A percentile compares a stretch with the other conserved stretches of the same genome.
These are phyloP conservation scores for Colletotrichum salicis DNA, from an alignment of 2,329 filamentous ascomycete genomes.

Conservation along the genomic window DNA sequence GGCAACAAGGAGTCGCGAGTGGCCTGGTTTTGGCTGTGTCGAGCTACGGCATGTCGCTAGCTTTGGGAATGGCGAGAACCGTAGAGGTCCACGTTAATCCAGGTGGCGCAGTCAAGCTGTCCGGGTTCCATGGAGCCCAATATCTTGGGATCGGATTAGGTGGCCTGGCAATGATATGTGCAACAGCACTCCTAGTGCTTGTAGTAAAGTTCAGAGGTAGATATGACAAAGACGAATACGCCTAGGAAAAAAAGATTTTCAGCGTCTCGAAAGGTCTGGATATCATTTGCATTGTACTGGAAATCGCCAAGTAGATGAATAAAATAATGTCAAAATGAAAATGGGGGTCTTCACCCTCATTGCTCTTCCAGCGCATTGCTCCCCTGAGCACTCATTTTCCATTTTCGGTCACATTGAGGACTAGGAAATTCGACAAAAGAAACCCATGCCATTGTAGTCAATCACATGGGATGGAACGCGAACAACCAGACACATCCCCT, in stretches of 20 bases:
- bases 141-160: conserved; percentile 53
- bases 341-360: background rate
- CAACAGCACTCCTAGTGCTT: background rate
- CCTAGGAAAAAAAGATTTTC: background rate
- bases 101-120: conserved; percentile 40
- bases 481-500: background rate
- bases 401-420: background rate
- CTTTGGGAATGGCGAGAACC: conserved; percentile 72
- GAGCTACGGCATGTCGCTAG: conserved; percentile 74
- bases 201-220: background rate
- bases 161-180: background rate
- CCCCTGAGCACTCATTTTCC: background rate
- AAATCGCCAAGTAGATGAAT: background rate
- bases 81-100: conserved; percentile 58
- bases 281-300: background rate
- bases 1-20: conserved; percentile 57
- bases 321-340: background rate
- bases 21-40: conserved; percentile 72
- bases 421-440: background rate
- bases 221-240: background rate
- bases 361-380: background rate
- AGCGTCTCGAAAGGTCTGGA: background rate
- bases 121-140: conserved; percentile 50
- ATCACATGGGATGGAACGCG: background rate
- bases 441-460: background rate